A percentile compares a stretch with the other conserved stretches of the same genome.
Evolutionary conservation across 2,329 filamentous ascomycete species (phyloP).

Genomic region (Hypoxylon sp.): DNA sequence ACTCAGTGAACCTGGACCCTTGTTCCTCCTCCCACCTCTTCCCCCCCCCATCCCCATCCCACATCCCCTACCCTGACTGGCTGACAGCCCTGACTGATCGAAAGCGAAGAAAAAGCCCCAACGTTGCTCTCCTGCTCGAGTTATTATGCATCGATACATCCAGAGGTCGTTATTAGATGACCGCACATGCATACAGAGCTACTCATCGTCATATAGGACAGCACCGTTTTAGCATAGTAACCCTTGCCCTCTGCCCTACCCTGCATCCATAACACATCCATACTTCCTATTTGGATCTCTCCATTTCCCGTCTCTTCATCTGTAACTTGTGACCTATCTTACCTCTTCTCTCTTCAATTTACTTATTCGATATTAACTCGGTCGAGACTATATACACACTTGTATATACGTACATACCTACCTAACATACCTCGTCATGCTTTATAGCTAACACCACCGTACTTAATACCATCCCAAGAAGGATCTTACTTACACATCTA

Average conservation of each 20-base stretch:
- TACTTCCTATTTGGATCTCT: slow-evolving; percentile 38
- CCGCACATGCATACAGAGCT: slow-evolving; percentile 33
- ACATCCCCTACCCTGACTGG: slow-evolving; percentile 15
- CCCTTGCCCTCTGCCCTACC: slow-evolving; percentile 23
- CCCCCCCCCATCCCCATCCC: not conserved
- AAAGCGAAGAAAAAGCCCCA: slow-evolving; percentile 12
- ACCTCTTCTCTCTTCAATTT: slow-evolving; percentile 12
- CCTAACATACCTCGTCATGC: slow-evolving; percentile 8
- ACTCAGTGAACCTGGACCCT: slow-evolving; percentile 3
- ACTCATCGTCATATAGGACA: slow-evolving; percentile 34
- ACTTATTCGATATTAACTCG: slow-evolving; percentile 17
- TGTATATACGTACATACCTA: slow-evolving; percentile 23
- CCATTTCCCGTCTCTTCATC: slow-evolving; percentile 29
- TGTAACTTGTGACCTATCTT: slow-evolving; percentile 33
- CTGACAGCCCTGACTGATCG: slow-evolving; percentile 5
- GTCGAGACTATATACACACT: slow-evolving; percentile 14
- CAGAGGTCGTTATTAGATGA: slow-evolving; percentile 25
- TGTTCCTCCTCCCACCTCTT: slow-evolving; percentile 15
- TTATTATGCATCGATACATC: slow-evolving; percentile 32
- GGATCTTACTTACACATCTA: slow-evolving; percentile 14
- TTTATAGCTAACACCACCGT: not conserved
- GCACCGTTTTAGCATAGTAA: slow-evolving; percentile 25
- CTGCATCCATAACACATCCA: not conserved
- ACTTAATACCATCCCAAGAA: slow-evolving; percentile 11
- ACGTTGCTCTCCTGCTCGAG: slow-evolving; percentile 15